Base-by-base conservation (phyloP, 306 rosid species). In the Datisca glomerata region DNA sequence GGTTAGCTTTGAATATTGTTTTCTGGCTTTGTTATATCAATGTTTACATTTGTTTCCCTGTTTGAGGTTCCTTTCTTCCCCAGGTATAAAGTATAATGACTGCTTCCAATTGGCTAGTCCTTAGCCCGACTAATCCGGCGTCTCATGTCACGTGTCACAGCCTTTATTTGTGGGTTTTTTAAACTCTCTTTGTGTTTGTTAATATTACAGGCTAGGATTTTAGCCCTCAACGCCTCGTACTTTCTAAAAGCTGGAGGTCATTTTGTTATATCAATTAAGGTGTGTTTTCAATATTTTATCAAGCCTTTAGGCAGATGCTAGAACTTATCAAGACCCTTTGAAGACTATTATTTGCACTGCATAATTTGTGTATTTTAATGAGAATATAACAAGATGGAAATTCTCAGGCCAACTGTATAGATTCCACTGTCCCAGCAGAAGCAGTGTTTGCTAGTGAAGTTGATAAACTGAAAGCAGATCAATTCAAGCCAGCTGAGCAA, bases 241-340 rank as follows among this genome's bases (percentile, higher is more conserved):
- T 84, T 75, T 52, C 82, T 89, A 28, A 89, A 89, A 64, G 40
- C 86, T 0, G 98, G 95, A 13, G 96, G 96, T 2, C 92, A 81
- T 54, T 86, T 86, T 45, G 92, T 86, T 7, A 84, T 89, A n/a
- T 89, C 95, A 4, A 89, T 89, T 39, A 86, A 85, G 96, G 95
- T 76, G 31, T 40, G 79, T 53, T 38, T 40, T 1, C n/a, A n/a
- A 6, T 15, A 3, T 38, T 17, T 38, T 17, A n/a, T 38, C 1
- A 13, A n/a, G 15, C 9, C 15, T 38, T n/a, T n/a, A n/a, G n/a
- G n/a, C n/a, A 3, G 15, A 12, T 12, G 42, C 18, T 12, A 2
- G 21, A 37, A 12, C 3, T 13, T 15, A 12, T 37, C 2, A 17
- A 37, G 14, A 4, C 42, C 18, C 19, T 15, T n/a, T n/a, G n/a